Conservation (phyloP, 495 filamentous ascomycete genomes). For the Penicillium verhagenii region DNA sequence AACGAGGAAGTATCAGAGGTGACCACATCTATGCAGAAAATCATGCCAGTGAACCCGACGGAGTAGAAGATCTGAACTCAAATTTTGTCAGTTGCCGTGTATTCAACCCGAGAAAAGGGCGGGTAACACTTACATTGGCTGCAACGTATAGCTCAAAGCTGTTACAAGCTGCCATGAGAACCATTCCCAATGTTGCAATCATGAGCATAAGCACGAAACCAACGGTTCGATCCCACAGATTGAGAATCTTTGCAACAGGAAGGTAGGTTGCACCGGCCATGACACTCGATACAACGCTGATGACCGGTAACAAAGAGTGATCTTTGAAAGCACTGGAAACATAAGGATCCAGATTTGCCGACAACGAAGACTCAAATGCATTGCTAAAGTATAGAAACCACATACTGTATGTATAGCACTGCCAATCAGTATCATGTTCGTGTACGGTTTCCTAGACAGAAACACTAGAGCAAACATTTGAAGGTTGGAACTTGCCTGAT, state of each 20-base stretch:
- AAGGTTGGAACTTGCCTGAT: neutral
- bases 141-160: constrained; percentile 45
- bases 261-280: constrained; percentile 37
- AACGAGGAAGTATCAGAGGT: constrained; percentile 57
- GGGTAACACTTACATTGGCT: constrained; percentile 31
- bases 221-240: constrained; percentile 59
- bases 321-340: constrained; percentile 49
- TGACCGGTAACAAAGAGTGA: constrained; percentile 56
- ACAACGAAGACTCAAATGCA: constrained; percentile 32
- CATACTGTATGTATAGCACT: constrained; percentile 31
- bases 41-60: constrained; percentile 50
- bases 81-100: neutral
- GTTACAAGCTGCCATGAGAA: constrained; percentile 47
- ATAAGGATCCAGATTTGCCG: constrained; percentile 25
- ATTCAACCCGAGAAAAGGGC: neutral
- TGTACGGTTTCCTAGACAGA: too few relatives aligned
- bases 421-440: neutral
- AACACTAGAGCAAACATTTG: neutral
- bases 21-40: constrained; percentile 17
- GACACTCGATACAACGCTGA: constrained; percentile 50
- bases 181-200: constrained; percentile 35
- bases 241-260: constrained; percentile 63
- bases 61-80: constrained; percentile 36
- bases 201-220: constrained; percentile 46
- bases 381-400: constrained; percentile 44